Evolutionary conservation across 257 asterid genomes (phyloP), one percentile per base, ranked within the genome.

Genomic region (Solanum chilense): DNA sequence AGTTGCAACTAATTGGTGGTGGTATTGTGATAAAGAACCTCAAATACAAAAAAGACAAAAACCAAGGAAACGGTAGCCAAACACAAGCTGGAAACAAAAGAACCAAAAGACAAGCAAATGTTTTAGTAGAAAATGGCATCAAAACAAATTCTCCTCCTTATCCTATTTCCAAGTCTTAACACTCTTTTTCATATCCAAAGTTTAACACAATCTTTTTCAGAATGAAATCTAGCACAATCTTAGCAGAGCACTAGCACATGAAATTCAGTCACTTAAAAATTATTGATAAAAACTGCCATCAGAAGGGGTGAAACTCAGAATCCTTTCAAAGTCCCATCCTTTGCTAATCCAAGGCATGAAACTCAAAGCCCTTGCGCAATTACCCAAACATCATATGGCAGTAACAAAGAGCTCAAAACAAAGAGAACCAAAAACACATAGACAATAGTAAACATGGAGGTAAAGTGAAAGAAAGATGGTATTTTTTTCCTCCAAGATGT

Each of bases 291-390:
- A 47, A 16, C 68, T 81, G 85, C 69, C 85, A 49, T 81, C 68
- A 80, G 85, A 47, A 6, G 29, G 85, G 85, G 18, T 10, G 29
- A 47, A 71, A 47, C 68, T 47, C 12, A 49, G 70, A 29, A 81
- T 81, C 69, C 52, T 29, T 31, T 29, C 85, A 81, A 29, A 81
- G 70, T 49, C 5, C 85, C 85, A 81, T 81, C 12, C 85, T 49
- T 81, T 20, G 18, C 39, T 11, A 16, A 81, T 49, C 85, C 23
- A 49, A 5, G 29, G 45, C 69, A 29, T 49, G 85, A 62, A 81
- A 81, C 69, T 81, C 85, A 49, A 81, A 81, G 85, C 85, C 85
- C 69, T 81, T 49, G 85, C 45, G 70, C 85, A 49, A 81, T 49
- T 11, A 81, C 70, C 85, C 45, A 81, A 81, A 81, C 85, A 81